These are phyloP conservation scores for Pugionium cornutum DNA, from an alignment of 345 rosid species.

Conservation along the genomic window DNA sequence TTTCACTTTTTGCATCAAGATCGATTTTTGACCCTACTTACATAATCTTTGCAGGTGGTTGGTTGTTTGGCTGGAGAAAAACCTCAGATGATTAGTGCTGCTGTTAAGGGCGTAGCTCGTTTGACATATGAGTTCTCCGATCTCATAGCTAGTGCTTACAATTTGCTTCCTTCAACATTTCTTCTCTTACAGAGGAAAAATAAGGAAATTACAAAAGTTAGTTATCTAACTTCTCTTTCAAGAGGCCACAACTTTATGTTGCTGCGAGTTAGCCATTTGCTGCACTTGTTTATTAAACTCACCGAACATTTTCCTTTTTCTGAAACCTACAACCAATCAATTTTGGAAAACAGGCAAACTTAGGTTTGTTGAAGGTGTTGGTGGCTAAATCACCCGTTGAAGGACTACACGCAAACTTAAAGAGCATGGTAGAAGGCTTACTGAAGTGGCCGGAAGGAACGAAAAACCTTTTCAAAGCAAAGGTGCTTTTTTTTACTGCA, in stretches of 20 bases:
- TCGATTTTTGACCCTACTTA: conserved; percentile 20
- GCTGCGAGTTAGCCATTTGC: conserved; percentile 27
- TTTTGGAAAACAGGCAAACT: conserved; percentile 70
- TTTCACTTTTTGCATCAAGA: conserved; percentile 9
- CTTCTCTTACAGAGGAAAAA: conserved; percentile 85
- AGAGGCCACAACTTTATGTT: conserved; percentile 7
- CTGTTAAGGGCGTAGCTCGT: conserved; percentile 92
- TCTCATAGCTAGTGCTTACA: conserved; percentile 74
- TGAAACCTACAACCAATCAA: conserved; percentile 23
- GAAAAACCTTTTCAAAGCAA: conserved; percentile 84
- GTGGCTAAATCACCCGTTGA: conserved; percentile 90
- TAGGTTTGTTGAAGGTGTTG: conserved; percentile 86
- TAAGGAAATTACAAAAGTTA: conserved; percentile 81
- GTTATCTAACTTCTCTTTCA: conserved; percentile 30
- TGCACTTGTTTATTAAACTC: background rate
- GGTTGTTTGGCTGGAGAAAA: conserved; percentile 91
- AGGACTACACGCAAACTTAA: conserved; percentile 69
- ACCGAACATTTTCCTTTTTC: conserved; percentile 19
- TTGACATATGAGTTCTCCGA: conserved; percentile 92
- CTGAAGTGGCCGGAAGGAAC: conserved; percentile 82
- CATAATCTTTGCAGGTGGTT: conserved; percentile 60
- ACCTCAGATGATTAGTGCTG: conserved; percentile 98
- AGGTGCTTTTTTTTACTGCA: conserved; percentile 51
- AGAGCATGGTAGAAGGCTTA: conserved; percentile 79
- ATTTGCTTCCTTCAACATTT: conserved; percentile 84